phyloP scores from a whole-genome alignment of 371 early-diverging fungal species.

The Mortierella sp. region DNA sequence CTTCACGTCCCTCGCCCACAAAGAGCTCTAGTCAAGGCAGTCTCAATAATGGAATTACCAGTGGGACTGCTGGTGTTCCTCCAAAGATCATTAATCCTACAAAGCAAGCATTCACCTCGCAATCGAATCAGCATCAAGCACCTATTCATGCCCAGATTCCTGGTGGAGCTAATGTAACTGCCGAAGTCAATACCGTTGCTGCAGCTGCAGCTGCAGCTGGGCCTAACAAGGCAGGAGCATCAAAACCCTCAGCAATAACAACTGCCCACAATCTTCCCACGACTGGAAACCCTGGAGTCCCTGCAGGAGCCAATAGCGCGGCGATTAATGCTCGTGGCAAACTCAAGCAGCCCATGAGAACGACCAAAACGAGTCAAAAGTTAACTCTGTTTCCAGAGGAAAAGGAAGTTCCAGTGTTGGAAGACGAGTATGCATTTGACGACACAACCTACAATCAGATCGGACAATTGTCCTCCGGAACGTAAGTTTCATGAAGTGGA shows the following conservation, averaged over 20 bases:
- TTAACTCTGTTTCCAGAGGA: conserved; percentile 91
- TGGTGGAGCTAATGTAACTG: conserved; percentile 29
- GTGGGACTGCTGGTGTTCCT: conserved; percentile 49
- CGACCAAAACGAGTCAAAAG: conserved; percentile 94
- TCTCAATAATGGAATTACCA: conserved; percentile 18
- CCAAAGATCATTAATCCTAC: conserved; percentile 58
- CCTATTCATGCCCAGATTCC: conserved; percentile 52
- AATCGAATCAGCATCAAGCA: conserved; percentile 32
- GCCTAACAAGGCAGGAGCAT: conserved; percentile 2
- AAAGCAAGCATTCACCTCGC: conserved; percentile 42
- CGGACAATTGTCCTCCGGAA: conserved; percentile 55
- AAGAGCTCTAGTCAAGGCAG: conserved; percentile 34
- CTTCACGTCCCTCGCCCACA: conserved; percentile 9
- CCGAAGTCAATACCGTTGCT: conserved; percentile 27
- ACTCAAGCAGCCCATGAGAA: conserved; percentile 74
- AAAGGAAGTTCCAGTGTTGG: conserved; percentile 61
- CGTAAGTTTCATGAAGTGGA: conserved; percentile 23
- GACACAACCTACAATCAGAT: conserved; percentile 58
- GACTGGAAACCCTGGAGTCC: conserved; percentile 9
- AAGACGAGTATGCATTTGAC: conserved; percentile 57
- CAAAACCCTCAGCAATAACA: conserved; percentile 10
- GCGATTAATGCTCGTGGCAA: conserved; percentile 39
- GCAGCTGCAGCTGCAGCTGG: conserved; percentile 4
- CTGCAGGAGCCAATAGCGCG: conserved; percentile 11
- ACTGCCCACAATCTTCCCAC: conserved; percentile 30